phyloP scores from a whole-genome alignment of 768 basidiomycete species.

The Russula sp. region DNA sequence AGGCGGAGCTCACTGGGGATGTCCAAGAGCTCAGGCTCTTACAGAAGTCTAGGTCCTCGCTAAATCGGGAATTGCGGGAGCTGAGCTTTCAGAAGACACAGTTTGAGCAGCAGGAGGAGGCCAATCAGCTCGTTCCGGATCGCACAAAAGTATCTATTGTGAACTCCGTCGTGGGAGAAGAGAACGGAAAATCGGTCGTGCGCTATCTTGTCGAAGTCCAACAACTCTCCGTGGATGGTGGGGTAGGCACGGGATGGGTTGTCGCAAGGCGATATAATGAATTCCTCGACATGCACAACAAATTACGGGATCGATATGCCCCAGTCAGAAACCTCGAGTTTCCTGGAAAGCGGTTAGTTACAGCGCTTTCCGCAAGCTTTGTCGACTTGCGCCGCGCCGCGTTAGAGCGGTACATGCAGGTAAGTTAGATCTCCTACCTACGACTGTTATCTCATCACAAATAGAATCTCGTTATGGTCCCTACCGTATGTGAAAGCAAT shows the following conservation, averaged over 20 bases:
- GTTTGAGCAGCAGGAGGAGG: slow-evolving; percentile 91
- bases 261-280: slow-evolving; percentile 93
- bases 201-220: slow-evolving; percentile 90
- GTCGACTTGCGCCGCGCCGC: slow-evolving; percentile 74
- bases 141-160: slow-evolving; percentile 82
- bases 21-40: slow-evolving; percentile 80
- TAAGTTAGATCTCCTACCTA: slow-evolving; percentile 31
- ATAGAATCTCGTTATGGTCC: slow-evolving; percentile 68
- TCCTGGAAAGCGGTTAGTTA: slow-evolving; percentile 89
- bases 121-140: slow-evolving; percentile 78
- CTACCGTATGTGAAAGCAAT: slow-evolving; percentile 71
- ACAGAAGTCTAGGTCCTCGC: slow-evolving; percentile 70
- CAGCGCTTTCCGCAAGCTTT: slow-evolving; percentile 81
- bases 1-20: slow-evolving; percentile 92
- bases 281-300: slow-evolving; percentile 84
- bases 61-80: slow-evolving; percentile 78
- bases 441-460: slow-evolving; percentile 1
- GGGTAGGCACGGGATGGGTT: slow-evolving; percentile 83
- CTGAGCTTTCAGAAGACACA: slow-evolving; percentile 86
- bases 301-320: slow-evolving; percentile 68
- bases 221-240: slow-evolving; percentile 75
- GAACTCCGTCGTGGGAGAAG: slow-evolving; percentile 75
- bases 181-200: slow-evolving; percentile 85
- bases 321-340: slow-evolving; percentile 73
- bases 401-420: slow-evolving; percentile 89